A percentile compares a stretch with the other conserved stretches of the same genome.
Conservation (phyloP, 2,329 filamentous ascomycete genomes). For the Paecilomyces niveus region DNA sequence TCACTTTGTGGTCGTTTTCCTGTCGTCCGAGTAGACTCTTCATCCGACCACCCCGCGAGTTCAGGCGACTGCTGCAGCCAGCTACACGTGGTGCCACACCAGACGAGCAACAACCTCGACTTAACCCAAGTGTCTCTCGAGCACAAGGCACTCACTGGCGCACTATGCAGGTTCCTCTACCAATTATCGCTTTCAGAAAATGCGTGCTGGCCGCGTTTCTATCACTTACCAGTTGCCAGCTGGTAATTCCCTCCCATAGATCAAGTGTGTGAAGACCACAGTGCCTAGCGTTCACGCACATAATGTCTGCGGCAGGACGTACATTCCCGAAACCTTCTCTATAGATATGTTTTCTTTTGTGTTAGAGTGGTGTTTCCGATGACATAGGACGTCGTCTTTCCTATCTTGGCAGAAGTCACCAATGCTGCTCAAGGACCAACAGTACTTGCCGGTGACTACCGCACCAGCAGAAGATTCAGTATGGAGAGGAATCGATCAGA, state of each 20-base stretch:
- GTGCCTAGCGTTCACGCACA: neutral
- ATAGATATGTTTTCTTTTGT: neutral
- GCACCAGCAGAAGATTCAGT: conserved; percentile 10
- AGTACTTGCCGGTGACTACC: conserved; percentile 6
- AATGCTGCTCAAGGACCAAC: neutral
- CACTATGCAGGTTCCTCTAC: neutral
- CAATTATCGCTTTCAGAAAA: neutral
- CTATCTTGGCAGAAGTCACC: neutral
- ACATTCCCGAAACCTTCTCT: neutral
- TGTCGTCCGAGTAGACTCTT: conserved; percentile 7
- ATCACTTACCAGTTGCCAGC: neutral
- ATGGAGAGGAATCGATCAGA: conserved; percentile 11
- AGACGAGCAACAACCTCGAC: conserved; percentile 2
- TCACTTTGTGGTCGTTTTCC: neutral
- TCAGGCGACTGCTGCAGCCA: neutral
- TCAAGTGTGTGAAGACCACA: neutral
- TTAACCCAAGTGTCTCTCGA: neutral
- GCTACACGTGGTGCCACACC: conserved; percentile 6
- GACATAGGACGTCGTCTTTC: neutral
- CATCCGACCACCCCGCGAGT: conserved; percentile 1
- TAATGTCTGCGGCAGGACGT: neutral
- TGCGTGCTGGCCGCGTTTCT: neutral
- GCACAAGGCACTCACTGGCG: neutral
- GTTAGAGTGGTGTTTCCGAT: neutral
- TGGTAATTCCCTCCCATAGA: neutral